Conservation (phyloP, 2,329 filamentous ascomycete genomes). For the Trichoderma afroharzianum region DNA sequence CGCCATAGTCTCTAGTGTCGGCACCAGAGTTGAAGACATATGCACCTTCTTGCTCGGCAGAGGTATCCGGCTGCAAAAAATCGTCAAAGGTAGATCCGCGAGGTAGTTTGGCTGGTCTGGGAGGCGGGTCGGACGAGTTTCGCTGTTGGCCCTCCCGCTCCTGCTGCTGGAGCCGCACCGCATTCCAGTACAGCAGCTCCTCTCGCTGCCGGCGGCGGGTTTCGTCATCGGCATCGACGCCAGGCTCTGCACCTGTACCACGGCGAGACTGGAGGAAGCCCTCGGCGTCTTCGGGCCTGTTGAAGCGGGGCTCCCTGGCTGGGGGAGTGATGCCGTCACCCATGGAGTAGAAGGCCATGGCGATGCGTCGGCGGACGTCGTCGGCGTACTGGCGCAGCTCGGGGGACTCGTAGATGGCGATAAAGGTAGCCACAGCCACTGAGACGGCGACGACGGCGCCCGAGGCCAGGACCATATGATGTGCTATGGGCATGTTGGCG, state of each 20-base stretch:
- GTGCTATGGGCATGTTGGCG: conserved; percentile 46
- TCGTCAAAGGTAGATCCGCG: conserved; percentile 54
- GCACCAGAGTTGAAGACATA: conserved; percentile 57
- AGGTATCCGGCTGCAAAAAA: conserved; percentile 50
- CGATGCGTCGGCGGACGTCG: conserved; percentile 59
- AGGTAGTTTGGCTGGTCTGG: conserved; percentile 12
- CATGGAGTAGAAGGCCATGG: conserved; percentile 56
- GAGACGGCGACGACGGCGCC: conserved; percentile 57
- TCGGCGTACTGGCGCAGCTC: conserved; percentile 60
- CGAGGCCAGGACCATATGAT: conserved; percentile 52
- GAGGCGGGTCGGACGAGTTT: neutral
- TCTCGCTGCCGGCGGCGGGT: conserved; percentile 58
- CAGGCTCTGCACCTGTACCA: conserved; percentile 39
- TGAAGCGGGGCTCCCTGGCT: conserved; percentile 54
- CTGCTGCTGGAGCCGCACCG: conserved; percentile 48
- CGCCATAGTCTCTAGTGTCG: conserved; percentile 42
- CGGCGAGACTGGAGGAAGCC: conserved; percentile 56
- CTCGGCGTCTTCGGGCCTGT: conserved; percentile 63
- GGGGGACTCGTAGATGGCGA: conserved; percentile 61
- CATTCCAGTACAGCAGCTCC: conserved; percentile 65
- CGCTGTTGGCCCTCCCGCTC: neutral
- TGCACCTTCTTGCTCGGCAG: conserved; percentile 52
- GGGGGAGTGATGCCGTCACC: conserved; percentile 54
- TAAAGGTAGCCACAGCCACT: conserved; percentile 54
- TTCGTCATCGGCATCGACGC: conserved; percentile 61